These are phyloP conservation scores for Pleurotus tuoliensis DNA, from an alignment of 768 basidiomycete genomes.

Conservation along the genomic window DNA sequence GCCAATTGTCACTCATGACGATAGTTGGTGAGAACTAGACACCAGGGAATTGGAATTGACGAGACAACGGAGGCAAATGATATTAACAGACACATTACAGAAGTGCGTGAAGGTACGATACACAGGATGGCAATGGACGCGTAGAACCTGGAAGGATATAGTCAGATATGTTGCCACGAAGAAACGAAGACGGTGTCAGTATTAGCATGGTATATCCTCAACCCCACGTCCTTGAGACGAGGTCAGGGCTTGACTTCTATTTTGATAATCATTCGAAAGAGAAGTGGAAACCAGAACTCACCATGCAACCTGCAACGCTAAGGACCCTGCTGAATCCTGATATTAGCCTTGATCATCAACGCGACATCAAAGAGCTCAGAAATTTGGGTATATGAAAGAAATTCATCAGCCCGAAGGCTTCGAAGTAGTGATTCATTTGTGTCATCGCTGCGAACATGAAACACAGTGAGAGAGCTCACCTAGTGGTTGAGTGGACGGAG, in stretches of 20 bases:
- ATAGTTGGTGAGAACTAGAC: too few species aligned
- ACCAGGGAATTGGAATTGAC: too few species aligned
- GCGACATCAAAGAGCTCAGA: conserved; percentile 50
- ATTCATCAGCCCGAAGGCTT: conserved; percentile 68
- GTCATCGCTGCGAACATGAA: conserved; percentile 50
- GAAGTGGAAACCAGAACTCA: conserved; percentile 22
- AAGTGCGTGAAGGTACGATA: too few species aligned
- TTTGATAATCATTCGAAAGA: conserved; percentile 53
- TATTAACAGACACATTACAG: too few species aligned
- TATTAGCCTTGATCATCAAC: not conserved
- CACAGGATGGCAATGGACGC: too few species aligned
- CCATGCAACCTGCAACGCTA: conserved; percentile 10
- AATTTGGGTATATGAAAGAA: conserved; percentile 85
- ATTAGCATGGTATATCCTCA: conserved; percentile 92
- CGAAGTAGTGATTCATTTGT: conserved; percentile 85
- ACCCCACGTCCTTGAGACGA: conserved; percentile 63
- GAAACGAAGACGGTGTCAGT: conserved; percentile 42
- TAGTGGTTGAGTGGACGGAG: too few species aligned
- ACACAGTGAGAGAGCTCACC: not conserved
- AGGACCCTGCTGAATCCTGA: too few species aligned
- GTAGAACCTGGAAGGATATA: too few species aligned
- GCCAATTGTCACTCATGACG: too few species aligned
- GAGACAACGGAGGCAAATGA: too few species aligned
- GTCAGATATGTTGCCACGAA: not conserved
- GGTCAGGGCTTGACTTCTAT: conserved; percentile 93